Evolutionary conservation across 768 basidiomycete genomes (phyloP).

Genomic region (Leccinum ochraceum): DNA sequence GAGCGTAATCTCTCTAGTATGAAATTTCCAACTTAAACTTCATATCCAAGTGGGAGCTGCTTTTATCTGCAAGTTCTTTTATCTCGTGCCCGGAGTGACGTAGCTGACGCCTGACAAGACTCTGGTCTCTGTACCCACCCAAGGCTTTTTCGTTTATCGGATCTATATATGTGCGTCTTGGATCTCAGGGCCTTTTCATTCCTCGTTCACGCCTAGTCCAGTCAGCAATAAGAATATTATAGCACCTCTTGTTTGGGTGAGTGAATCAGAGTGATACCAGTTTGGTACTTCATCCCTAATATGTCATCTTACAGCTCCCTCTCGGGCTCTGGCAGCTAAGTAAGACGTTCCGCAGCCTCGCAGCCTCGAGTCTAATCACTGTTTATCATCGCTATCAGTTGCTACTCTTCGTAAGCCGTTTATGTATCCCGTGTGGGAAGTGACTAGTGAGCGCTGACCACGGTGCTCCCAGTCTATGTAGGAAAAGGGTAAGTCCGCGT

Average conservation of each 20-base stretch:
- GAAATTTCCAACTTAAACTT: background rate
- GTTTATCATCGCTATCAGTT: background rate
- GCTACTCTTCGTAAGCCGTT: conserved; percentile 2
- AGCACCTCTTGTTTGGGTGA: conserved; percentile 9
- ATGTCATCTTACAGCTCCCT: background rate
- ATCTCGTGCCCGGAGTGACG: background rate
- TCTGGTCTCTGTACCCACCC: background rate
- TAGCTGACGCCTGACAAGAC: background rate
- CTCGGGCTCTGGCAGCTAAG: conserved; percentile 3
- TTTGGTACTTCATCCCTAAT: background rate
- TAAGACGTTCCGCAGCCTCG: background rate
- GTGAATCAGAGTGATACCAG: background rate
- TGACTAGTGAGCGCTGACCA: background rate
- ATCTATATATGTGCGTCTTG: conserved; percentile 1
- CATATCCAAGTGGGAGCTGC: conserved; percentile 1
- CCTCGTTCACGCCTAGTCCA: background rate
- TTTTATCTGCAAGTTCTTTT: background rate
- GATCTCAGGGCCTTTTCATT: background rate
- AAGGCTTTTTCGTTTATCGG: conserved; percentile 2
- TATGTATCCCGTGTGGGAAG: background rate
- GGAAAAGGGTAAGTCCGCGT: background rate
- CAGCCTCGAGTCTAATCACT: background rate
- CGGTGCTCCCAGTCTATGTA: background rate
- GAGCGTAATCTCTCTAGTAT: background rate
- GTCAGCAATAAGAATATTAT: conserved; percentile 3